Evolutionary conservation across 2,329 filamentous ascomycete species (phyloP).

Genomic region (Ophiostoma angusticollis): DNA sequence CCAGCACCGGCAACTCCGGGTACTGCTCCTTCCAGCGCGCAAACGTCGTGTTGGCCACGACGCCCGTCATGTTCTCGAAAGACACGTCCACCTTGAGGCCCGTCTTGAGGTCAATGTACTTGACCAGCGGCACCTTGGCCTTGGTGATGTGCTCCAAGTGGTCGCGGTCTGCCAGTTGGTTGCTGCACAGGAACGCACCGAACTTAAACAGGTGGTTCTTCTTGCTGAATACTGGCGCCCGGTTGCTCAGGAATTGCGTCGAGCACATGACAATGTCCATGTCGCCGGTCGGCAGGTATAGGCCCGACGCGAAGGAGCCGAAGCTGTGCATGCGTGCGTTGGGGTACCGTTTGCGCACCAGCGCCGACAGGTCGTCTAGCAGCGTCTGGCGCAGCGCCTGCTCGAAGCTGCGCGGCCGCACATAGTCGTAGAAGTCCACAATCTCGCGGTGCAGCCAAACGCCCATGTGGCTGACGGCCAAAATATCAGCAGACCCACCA

Average conservation of each 20-base stretch:
- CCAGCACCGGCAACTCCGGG: conserved; percentile 74
- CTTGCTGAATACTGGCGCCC: conserved; percentile 34
- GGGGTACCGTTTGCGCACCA: conserved; percentile 43
- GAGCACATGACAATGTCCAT: conserved; percentile 84
- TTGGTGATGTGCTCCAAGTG: conserved; percentile 55
- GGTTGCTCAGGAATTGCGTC: conserved; percentile 40
- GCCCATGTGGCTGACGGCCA: conserved; percentile 36
- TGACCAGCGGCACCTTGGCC: conserved; percentile 84
- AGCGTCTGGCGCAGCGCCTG: conserved; percentile 60
- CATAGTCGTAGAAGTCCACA: conserved; percentile 74
- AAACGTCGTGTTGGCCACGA: conserved; percentile 72
- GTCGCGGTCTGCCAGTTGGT: conserved; percentile 42
- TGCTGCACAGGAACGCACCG: conserved; percentile 40
- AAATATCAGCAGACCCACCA: too few species aligned
- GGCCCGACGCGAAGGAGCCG: conserved; percentile 83
- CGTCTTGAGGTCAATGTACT: conserved; percentile 69
- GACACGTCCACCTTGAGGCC: conserved; percentile 82
- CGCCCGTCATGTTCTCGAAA: conserved; percentile 79
- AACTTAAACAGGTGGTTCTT: conserved; percentile 51
- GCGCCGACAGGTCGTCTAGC: conserved; percentile 51
- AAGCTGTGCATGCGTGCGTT: conserved; percentile 60
- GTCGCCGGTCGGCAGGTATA: conserved; percentile 62
- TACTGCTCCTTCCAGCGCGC: conserved; percentile 64
- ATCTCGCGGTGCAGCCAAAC: conserved; percentile 77
- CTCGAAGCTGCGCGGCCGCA: conserved; percentile 67